These are phyloP conservation scores for Yamadazyma endophytica DNA, from an alignment of 805 yeast species.

Conservation along the genomic window DNA sequence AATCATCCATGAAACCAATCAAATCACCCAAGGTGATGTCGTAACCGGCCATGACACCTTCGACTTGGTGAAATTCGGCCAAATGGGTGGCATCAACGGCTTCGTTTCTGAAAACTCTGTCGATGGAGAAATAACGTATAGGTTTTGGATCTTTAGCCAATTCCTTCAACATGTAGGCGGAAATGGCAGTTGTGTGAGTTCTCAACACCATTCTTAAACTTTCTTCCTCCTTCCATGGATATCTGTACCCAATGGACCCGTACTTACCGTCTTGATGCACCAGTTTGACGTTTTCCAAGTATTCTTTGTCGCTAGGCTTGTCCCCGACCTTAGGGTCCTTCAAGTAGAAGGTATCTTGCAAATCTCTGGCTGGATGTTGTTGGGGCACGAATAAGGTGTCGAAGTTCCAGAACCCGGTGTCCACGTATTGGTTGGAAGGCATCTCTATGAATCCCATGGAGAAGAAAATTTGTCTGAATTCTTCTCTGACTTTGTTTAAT, in stretches of 20 bases:
- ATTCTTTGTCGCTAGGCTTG: conserved; percentile 75
- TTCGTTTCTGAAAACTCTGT: conserved; percentile 98
- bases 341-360: conserved; percentile 96
- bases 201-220: conserved; percentile 88
- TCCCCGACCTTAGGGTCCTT: conserved; percentile 86
- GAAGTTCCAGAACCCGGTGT: conserved; percentile 98
- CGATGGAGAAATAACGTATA: conserved; percentile 88
- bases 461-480: conserved; percentile 95
- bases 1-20: conserved; percentile 97
- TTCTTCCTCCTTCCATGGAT: conserved; percentile 94
- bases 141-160: conserved; percentile 89
- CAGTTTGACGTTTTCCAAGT: conserved; percentile 70
- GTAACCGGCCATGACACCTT: conserved; percentile 97
- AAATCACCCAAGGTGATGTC: conserved; percentile 91
- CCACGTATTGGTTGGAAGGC: conserved; percentile 98
- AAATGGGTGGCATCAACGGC: conserved; percentile 99
- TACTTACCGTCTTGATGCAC: conserved; percentile 89
- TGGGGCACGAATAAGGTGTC: conserved; percentile 96
- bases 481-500: conserved; percentile 92
- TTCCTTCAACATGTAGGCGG: conserved; percentile 80
- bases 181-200: conserved; percentile 96
- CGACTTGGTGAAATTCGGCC: conserved; percentile 99
- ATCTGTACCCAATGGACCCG: conserved; percentile 97
- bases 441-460: conserved; percentile 97
- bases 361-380: conserved; percentile 99